These are phyloP conservation scores for Dendrobium catenatum DNA, from an alignment of 106 monocot genomes.

Conservation along the genomic window DNA sequence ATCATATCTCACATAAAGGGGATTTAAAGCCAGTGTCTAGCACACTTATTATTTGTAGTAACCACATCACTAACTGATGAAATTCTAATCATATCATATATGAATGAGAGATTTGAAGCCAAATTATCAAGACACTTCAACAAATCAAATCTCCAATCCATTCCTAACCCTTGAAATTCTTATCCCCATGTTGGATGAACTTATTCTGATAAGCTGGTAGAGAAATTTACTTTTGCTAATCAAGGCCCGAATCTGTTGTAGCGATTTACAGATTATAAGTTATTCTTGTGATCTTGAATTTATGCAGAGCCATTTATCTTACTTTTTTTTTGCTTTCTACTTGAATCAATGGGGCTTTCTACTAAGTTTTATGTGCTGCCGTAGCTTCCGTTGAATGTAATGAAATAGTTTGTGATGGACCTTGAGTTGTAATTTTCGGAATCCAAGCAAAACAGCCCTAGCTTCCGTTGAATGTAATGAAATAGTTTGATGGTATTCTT, in stretches of 20 bases:
- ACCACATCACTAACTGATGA: neutral
- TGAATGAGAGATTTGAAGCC: neutral
- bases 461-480: neutral
- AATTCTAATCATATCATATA: neutral
- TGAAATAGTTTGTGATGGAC: constrained; percentile 2
- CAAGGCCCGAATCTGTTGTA: neutral
- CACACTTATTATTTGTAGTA: neutral
- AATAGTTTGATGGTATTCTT: neutral
- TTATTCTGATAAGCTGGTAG: neutral
- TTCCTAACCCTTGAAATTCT: neutral
- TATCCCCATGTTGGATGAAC: too few relatives aligned
- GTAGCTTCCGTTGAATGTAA: neutral
- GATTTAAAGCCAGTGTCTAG: neutral
- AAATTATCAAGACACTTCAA: neutral
- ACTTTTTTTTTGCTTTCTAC: neutral
- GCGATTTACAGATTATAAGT: neutral
- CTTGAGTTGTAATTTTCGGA: too few relatives aligned
- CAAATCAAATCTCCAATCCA: neutral
- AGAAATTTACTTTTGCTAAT: neutral
- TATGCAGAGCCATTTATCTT: neutral
- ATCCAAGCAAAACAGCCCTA: too few relatives aligned
- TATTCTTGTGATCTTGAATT: neutral
- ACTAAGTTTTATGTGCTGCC: neutral
- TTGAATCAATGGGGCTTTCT: neutral
- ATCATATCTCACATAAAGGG: neutral